Percentiles rank a stretch among this genome's conserved stretches.
Evolutionary conservation across 2,329 filamentous ascomycete genomes (phyloP).

Genomic region (Penicillium sp.): DNA sequence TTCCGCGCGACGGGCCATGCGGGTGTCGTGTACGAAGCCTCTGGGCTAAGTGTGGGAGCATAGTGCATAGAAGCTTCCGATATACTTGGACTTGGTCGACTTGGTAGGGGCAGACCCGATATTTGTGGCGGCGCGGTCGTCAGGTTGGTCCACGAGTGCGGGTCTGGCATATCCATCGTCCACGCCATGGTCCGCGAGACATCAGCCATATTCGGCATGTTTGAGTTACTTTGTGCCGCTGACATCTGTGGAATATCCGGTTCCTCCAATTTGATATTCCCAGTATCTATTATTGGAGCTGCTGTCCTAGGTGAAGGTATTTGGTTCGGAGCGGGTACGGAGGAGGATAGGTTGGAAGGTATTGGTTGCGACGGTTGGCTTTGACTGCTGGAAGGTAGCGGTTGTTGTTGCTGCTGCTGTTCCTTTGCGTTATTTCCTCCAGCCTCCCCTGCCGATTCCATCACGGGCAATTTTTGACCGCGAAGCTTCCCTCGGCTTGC

Average conservation of each 20-base stretch:
- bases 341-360: constrained; percentile 3
- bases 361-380: constrained; percentile 11
- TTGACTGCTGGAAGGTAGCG: constrained; percentile 9
- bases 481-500: constrained; percentile 93
- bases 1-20: constrained; percentile 18
- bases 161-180: constrained; percentile 29
- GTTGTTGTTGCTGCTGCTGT: constrained; percentile 8
- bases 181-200: constrained; percentile 22
- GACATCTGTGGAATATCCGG: constrained; percentile 10
- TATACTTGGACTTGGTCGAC: constrained; percentile 19
- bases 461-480: constrained; percentile 75
- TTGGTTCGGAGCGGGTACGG: constrained; percentile 4
- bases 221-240: constrained; percentile 4
- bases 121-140: constrained; percentile 22
- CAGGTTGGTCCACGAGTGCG: constrained; percentile 25
- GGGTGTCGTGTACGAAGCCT: constrained; percentile 13
- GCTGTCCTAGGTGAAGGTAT: constrained; percentile 7
- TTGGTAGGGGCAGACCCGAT: constrained; percentile 25
- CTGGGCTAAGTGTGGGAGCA: constrained; percentile 18
- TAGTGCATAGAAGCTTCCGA: constrained; percentile 21
- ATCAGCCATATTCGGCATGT: constrained; percentile 18
- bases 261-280: constrained; percentile 6
- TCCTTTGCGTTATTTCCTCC: constrained; percentile 29
- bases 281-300: constrained; percentile 5
- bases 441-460: constrained; percentile 46